A percentile compares a stretch with the other conserved stretches of the same genome.
Conservation (phyloP, 1,284 basidiomycete genomes). For the Rhodotorula sp. region DNA sequence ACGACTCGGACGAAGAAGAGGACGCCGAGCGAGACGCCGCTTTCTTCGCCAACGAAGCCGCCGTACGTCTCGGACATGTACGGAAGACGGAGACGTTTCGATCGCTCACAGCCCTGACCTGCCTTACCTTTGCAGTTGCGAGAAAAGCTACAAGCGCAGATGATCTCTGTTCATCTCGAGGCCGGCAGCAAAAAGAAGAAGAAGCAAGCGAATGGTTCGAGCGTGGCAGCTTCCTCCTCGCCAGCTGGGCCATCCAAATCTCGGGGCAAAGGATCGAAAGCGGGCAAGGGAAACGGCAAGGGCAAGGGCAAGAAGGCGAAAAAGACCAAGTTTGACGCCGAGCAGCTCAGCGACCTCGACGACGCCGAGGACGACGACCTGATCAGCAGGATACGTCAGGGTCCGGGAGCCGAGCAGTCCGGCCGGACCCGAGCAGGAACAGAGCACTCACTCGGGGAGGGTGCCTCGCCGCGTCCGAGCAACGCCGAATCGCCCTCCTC, state of each 20-base stretch:
- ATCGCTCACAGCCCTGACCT: too few relatives aligned
- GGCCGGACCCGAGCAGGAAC: too few relatives aligned
- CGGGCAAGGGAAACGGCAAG: constrained; percentile 1
- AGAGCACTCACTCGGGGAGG: not conserved
- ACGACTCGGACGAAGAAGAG: constrained; percentile 79
- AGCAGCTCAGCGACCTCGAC: constrained; percentile 31
- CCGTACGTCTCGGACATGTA: constrained; percentile 51
- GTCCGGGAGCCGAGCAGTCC: not conserved
- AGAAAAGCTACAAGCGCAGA: constrained; percentile 25
- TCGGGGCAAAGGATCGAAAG: constrained; percentile 2
- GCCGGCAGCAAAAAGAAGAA: constrained; percentile 23
- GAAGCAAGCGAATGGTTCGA: not conserved
- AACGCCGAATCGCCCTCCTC: not conserved
- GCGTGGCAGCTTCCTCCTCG: not conserved
- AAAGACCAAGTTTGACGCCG: constrained; percentile 16
- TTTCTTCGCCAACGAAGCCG: constrained; percentile 74
- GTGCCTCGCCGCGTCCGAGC: not conserved
- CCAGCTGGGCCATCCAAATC: not conserved
- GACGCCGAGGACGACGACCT: constrained; percentile 24
- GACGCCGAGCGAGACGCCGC: constrained; percentile 57
- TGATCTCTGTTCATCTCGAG: constrained; percentile 8
- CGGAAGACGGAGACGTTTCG: constrained; percentile 46
- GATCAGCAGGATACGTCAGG: constrained; percentile 17
- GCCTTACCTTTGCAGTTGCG: constrained; percentile 15
- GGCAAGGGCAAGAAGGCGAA: constrained; percentile 14